These are phyloP conservation scores for Zymoseptoria brevis DNA, from an alignment of 2,329 filamentous ascomycete genomes.

Conservation along the genomic window DNA sequence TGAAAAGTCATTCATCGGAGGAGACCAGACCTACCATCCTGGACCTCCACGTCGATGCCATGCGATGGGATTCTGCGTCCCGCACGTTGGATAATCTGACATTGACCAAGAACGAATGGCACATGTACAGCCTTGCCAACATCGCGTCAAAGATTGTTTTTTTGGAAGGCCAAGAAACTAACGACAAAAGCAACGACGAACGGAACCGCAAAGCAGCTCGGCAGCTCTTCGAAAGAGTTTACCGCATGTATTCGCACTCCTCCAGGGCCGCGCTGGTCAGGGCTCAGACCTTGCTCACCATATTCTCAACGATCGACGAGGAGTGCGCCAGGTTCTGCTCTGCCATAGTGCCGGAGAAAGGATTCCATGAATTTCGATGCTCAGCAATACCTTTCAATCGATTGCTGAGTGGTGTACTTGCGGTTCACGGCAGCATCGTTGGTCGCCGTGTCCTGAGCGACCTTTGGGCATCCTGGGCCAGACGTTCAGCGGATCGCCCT, in stretches of 20 bases:
- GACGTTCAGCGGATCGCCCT: not conserved
- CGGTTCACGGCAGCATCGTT: slow-evolving; percentile 39
- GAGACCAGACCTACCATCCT: slow-evolving; percentile 27
- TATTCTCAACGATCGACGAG: slow-evolving; percentile 12
- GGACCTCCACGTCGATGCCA: slow-evolving; percentile 36
- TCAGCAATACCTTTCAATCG: slow-evolving; percentile 41
- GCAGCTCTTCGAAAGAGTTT: slow-evolving; percentile 8
- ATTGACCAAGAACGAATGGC: slow-evolving; percentile 6
- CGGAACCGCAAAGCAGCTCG: slow-evolving; percentile 4
- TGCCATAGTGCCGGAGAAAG: not conserved
- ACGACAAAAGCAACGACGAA: not conserved
- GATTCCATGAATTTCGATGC: slow-evolving; percentile 11
- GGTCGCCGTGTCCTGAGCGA: slow-evolving; percentile 43
- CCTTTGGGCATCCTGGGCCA: slow-evolving; percentile 35
- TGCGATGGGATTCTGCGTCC: slow-evolving; percentile 34
- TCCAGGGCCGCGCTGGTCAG: not conserved
- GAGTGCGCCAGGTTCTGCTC: slow-evolving; percentile 13
- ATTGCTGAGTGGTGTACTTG: slow-evolving; percentile 48
- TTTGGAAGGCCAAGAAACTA: slow-evolving; percentile 6
- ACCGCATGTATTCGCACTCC: not conserved
- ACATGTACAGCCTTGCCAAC: slow-evolving; percentile 17
- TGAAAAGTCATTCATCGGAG: slow-evolving; percentile 13
- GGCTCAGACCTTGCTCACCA: slow-evolving; percentile 9
- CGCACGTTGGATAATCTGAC: slow-evolving; percentile 28
- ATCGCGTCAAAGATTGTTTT: not conserved